Evolutionary conservation across 495 filamentous ascomycete genomes (phyloP), one percentile per base, ranked within the genome.

Genomic region (Penicillium waksmanii): DNA sequence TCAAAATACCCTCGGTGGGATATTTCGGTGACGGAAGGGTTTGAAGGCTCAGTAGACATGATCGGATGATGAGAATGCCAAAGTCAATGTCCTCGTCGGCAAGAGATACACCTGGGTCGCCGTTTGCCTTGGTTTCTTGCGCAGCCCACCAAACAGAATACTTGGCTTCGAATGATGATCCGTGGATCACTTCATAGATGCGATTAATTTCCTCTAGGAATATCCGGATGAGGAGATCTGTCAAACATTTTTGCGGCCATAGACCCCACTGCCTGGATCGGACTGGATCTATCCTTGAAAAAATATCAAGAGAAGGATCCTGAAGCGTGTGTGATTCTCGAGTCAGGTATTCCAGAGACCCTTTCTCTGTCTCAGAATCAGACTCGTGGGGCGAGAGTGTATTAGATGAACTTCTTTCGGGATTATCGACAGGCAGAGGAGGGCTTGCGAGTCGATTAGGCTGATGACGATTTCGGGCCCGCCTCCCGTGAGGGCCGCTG

Each of bases 51-150:
- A 57, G 2, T 7, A 57, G n/a, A 25, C 55, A 57, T 19, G 46
- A 48, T 7, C 55, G 43, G 2, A 57, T 25, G n/a, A 57, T 40
- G 31, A 57, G 55, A 19, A 55, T 44, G 19, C 36, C 53, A 33
- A 55, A 69, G 44, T 49, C 57, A 27, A 58, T 66, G 5, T 64
- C 50, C 56, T 73, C 68, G 23, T 49, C 47, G n/a, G 65, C 38
- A 47, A 49, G 42, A 21, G 56, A 19, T 27, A 5, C 46, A 3
- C 21, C 11, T 48, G 46, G 23, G n/a, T 31, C 6, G 27, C 27
- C 9, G 21, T 25, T 48, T 3, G 11, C 5, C 5, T 48, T 48
- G 46, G 46, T 18, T 23, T 48, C 46, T 48, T 48, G 46, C 21
- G 15, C 21, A 25, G 11, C 46, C 46, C 18, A 48, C 46, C 46